These are phyloP conservation scores for Fusarium buharicum DNA, from an alignment of 2,329 filamentous ascomycete species.

Conservation along the genomic window DNA sequence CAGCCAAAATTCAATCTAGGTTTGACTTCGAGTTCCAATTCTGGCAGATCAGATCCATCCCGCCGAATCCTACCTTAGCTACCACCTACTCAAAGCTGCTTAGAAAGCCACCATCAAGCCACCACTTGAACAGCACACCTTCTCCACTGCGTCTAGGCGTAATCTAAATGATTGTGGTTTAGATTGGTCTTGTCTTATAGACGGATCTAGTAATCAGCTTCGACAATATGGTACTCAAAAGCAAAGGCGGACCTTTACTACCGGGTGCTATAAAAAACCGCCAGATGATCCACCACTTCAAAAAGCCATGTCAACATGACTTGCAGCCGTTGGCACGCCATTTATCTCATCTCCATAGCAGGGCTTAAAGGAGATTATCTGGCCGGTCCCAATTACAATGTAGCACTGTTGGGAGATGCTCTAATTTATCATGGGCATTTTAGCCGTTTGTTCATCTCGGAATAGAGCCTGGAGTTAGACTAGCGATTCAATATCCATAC, in stretches of 20 bases:
- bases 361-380: slow-evolving; percentile 17
- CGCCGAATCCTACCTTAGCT: not conserved
- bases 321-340: slow-evolving; percentile 8
- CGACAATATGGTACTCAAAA: not conserved
- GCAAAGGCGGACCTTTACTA: too few relatives aligned
- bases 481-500: slow-evolving; percentile 15
- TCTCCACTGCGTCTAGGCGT: slow-evolving; percentile 9
- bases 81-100: too few relatives aligned
- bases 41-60: slow-evolving; percentile 14
- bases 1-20: slow-evolving; percentile 4
- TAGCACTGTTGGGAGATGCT: slow-evolving; percentile 7
- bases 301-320: not conserved
- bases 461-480: slow-evolving; percentile 15
- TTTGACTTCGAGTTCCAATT: slow-evolving; percentile 18
- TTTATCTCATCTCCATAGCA: slow-evolving; percentile 1
- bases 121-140: slow-evolving; percentile 18
- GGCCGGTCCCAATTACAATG: slow-evolving; percentile 20
- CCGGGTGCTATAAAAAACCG: not conserved
- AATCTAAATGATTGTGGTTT: slow-evolving; percentile 6
- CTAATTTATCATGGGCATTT: slow-evolving; percentile 28
- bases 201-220: not conserved
- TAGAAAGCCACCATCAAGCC: slow-evolving; percentile 20
- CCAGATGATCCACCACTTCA: not conserved
- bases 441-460: not conserved
- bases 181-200: not conserved